These are phyloP conservation scores for Chenopodium album DNA, from an alignment of 148 eudicot genomes.

Conservation along the genomic window DNA sequence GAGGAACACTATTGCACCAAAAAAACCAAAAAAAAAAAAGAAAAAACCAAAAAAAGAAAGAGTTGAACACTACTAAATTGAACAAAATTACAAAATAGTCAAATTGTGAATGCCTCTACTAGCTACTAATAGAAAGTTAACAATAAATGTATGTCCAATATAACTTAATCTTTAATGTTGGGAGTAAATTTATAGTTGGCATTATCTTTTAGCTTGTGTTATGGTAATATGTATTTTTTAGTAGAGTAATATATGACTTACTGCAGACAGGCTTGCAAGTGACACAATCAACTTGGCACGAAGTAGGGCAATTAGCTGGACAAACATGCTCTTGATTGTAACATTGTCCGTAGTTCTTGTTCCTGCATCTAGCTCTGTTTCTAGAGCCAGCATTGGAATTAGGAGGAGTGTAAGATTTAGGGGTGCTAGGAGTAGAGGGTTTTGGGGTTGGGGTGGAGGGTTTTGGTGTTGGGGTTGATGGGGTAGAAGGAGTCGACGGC, in stretches of 20 bases:
- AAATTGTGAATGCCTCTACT: no score
- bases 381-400: conserved; percentile 7
- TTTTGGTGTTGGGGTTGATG: not conserved
- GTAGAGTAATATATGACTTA: conserved; percentile 11
- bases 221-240: no score
- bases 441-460: conserved; percentile 10
- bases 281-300: conserved; percentile 41
- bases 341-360: conserved; percentile 28
- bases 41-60: no score
- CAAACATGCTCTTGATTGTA: conserved; percentile 37
- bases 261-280: conserved; percentile 46
- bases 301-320: conserved; percentile 36
- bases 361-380: conserved; percentile 39
- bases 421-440: not conserved
- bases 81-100: no score
- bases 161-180: no score
- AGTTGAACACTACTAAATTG: no score
- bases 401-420: conserved; percentile 4
- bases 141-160: not conserved
- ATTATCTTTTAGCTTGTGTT: not conserved
- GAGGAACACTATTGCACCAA: no score
- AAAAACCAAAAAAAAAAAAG: no score
- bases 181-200: no score
- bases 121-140: not conserved
- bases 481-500: no score